A percentile compares a stretch with the other conserved stretches of the same genome.
Conservation (phyloP, 257 asterid species). For the Solanum chiquidenum region DNA sequence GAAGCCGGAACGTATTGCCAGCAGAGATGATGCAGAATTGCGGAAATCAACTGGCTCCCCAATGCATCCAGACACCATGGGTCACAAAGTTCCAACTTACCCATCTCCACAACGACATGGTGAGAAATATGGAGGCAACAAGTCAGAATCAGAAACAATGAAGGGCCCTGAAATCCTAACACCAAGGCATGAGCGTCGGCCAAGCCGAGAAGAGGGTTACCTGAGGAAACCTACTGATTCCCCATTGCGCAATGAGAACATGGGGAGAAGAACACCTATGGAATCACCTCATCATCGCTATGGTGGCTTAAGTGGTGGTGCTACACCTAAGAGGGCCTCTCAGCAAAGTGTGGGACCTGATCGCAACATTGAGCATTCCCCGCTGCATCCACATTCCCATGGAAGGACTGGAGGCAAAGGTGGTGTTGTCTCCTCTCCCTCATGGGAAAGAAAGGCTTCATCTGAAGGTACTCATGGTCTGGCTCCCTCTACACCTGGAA, state of each 20-base stretch:
- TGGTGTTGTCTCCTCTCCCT: constrained; percentile 65
- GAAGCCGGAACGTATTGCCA: constrained; percentile 18
- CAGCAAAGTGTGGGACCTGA: constrained; percentile 51
- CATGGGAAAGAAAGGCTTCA: constrained; percentile 68
- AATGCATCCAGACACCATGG: constrained; percentile 17
- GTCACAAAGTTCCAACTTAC: constrained; percentile 18
- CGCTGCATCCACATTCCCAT: constrained; percentile 57
- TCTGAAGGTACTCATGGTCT: constrained; percentile 50
- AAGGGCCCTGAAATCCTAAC: constrained; percentile 24
- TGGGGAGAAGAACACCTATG: constrained; percentile 26
- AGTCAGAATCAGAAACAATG: constrained; percentile 24
- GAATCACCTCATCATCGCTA: constrained; percentile 53
- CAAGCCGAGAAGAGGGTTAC: constrained; percentile 50
- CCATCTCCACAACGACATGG: constrained; percentile 20
- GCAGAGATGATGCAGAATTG: constrained; percentile 31
- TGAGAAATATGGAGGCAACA: constrained; percentile 19
- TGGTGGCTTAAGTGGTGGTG: constrained; percentile 42
- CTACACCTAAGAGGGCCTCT: constrained; percentile 52
- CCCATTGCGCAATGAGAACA: constrained; percentile 31
- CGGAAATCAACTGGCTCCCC: constrained; percentile 29
- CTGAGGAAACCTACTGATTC: constrained; percentile 42
- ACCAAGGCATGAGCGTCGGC: constrained; percentile 35
- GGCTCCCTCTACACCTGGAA: constrained; percentile 79
- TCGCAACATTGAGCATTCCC: constrained; percentile 61
- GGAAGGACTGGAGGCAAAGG: constrained; percentile 41